phyloP scores from a whole-genome alignment of 108 stramenopile genomes.

The Conticribra weissflogii region DNA sequence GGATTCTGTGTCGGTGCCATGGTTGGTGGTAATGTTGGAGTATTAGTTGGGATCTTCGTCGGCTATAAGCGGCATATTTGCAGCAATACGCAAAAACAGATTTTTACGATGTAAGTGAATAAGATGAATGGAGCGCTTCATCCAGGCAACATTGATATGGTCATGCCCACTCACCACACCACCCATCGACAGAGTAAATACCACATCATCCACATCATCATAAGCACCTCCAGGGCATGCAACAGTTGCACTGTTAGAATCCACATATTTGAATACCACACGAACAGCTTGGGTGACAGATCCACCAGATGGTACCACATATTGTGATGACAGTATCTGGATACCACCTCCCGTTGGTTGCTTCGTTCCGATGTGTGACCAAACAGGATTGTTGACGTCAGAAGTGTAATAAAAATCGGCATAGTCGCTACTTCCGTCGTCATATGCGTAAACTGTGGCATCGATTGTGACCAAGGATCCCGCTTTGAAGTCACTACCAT shows the following conservation, averaged over 20 bases:
- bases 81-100: no score
- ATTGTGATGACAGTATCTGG: neutral
- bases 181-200: neutral
- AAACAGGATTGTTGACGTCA: conserved; percentile 1
- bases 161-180: neutral
- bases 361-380: neutral
- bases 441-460: conserved; percentile 2
- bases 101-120: no score
- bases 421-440: neutral
- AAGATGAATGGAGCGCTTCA: no score
- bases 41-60: neutral
- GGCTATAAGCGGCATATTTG: neutral
- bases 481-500: neutral
- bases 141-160: neutral
- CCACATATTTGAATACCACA: neutral
- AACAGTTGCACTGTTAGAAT: neutral
- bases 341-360: neutral
- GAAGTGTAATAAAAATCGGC: conserved; percentile 15
- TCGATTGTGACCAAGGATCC: neutral
- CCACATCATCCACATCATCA: conserved; percentile 12
- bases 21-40: neutral
- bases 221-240: conserved; percentile 6
- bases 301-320: neutral
- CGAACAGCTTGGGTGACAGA: neutral
- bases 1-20: neutral